Percentiles rank a stretch among this genome's conserved stretches.
These are phyloP conservation scores for Azolla pinnata DNA, from an alignment of 75 land plant species.

Conservation along the genomic window DNA sequence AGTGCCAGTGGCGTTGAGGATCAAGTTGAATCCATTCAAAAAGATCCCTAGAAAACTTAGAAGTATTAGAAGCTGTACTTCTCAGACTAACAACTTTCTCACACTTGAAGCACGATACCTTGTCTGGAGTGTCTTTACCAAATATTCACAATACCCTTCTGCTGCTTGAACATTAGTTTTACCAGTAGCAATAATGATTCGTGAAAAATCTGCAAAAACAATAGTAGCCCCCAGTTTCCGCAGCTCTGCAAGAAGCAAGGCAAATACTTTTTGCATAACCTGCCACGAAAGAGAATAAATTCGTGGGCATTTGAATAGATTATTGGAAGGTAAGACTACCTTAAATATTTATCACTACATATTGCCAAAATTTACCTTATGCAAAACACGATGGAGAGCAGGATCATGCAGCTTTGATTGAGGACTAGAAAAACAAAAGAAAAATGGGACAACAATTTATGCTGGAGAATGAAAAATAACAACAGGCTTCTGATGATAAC, in stretches of 20 bases:
- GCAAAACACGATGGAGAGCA: constrained; percentile 80
- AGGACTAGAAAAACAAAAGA: constrained; percentile 47
- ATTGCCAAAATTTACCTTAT: constrained; percentile 45
- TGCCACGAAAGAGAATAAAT: constrained; percentile 13
- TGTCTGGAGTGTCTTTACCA: constrained; percentile 71
- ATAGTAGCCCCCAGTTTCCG: constrained; percentile 84
- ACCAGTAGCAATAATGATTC: constrained; percentile 81
- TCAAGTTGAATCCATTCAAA: constrained; percentile 99
- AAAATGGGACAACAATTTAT: background rate
- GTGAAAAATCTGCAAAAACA: constrained; percentile 78
- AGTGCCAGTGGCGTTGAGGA: constrained; percentile 83
- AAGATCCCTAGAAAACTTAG: too few relatives aligned
- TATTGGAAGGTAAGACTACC: background rate
- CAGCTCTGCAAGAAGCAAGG: constrained; percentile 71
- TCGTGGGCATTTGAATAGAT: background rate
- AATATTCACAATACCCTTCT: constrained; percentile 76
- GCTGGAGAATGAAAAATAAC: background rate
- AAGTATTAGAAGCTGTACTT: too few relatives aligned
- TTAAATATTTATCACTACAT: background rate
- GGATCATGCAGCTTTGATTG: constrained; percentile 96
- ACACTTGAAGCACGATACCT: constrained; percentile 65
- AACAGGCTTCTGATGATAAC: too few relatives aligned
- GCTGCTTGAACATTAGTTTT: constrained; percentile 63
- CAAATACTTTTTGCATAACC: constrained; percentile 97
- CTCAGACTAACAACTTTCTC: too few relatives aligned